phyloP scores from a whole-genome alignment of 345 rosid species.

The Melastoma malabathricum region DNA sequence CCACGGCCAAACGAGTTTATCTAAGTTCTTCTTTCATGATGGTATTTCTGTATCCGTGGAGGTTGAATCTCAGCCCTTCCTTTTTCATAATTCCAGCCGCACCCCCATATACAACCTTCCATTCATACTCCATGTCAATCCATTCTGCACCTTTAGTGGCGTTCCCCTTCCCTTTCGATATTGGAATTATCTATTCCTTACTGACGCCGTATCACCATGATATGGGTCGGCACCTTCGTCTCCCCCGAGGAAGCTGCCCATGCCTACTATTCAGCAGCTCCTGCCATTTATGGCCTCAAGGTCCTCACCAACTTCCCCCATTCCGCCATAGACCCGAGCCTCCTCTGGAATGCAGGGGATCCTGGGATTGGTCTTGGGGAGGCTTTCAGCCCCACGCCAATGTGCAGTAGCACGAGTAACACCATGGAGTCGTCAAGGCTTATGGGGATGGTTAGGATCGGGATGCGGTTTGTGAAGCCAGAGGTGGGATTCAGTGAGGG shows the following conservation, averaged over 20 bases:
- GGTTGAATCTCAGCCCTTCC: too few species aligned
- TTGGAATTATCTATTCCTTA: too few species aligned
- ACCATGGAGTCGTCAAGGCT: constrained; percentile 21
- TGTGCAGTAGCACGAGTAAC: constrained; percentile 20
- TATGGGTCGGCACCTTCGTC: constrained; percentile 27
- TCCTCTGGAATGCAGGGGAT: background rate
- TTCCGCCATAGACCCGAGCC: constrained; percentile 3
- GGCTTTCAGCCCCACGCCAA: constrained; percentile 3
- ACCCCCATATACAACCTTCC: too few species aligned
- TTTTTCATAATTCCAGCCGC: too few species aligned
- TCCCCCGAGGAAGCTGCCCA: constrained; percentile 26
- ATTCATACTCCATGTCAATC: too few species aligned
- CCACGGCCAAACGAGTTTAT: too few species aligned
- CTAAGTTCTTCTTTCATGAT: too few species aligned
- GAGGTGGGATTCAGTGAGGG: constrained; percentile 1
- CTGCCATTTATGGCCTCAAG: constrained; percentile 16
- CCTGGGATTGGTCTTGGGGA: background rate
- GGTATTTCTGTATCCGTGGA: too few species aligned
- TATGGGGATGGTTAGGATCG: background rate
- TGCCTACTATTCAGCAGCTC: constrained; percentile 25
- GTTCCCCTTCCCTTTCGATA: too few species aligned
- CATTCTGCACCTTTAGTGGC: too few species aligned
- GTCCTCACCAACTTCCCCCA: constrained; percentile 20
- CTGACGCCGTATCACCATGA: too few species aligned
- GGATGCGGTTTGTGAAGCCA: background rate